Conservation (phyloP, 768 basidiomycete species). For the Auriculariales sp. region DNA sequence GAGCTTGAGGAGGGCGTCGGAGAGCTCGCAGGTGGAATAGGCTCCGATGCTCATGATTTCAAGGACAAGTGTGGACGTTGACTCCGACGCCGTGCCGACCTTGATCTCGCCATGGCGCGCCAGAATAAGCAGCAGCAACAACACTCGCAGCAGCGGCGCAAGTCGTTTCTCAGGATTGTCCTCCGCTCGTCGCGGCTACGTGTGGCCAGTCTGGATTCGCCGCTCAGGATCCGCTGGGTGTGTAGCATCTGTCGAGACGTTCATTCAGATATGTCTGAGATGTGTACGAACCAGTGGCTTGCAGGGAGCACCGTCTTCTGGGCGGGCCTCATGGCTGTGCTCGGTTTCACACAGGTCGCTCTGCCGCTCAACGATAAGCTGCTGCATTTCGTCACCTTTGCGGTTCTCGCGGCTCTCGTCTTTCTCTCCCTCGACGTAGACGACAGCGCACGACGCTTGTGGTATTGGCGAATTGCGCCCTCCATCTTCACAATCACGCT, state of each 20-base stretch:
- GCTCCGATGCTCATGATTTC: not conserved
- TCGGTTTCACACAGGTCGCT: slow-evolving; percentile 57
- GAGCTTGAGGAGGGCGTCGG: slow-evolving; percentile 79
- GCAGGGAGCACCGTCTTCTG: slow-evolving; percentile 51
- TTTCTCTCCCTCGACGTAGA: slow-evolving; percentile 83
- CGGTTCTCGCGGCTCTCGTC: slow-evolving; percentile 61
- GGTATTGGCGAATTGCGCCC: slow-evolving; percentile 72
- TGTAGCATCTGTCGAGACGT: not conserved
- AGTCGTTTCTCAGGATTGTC: not conserved
- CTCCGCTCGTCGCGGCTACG: not conserved
- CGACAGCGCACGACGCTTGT: slow-evolving; percentile 70
- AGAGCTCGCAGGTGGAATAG: slow-evolving; percentile 64
- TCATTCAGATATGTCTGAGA: no score
- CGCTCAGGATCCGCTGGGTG: not conserved
- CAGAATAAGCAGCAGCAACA: not conserved
- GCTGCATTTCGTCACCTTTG: slow-evolving; percentile 65
- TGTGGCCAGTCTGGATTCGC: not conserved
- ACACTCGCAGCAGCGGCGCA: not conserved
- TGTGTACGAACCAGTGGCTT: slow-evolving; percentile 54
- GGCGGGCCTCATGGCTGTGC: slow-evolving; percentile 54
- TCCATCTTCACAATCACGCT: slow-evolving; percentile 52
- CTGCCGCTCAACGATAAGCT: slow-evolving; percentile 69
- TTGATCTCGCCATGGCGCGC: not conserved
- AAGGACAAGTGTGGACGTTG: not conserved
- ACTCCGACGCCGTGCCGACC: not conserved